phyloP scores from a whole-genome alignment of 208 protist genomes.

The Leishmania major region DNA sequence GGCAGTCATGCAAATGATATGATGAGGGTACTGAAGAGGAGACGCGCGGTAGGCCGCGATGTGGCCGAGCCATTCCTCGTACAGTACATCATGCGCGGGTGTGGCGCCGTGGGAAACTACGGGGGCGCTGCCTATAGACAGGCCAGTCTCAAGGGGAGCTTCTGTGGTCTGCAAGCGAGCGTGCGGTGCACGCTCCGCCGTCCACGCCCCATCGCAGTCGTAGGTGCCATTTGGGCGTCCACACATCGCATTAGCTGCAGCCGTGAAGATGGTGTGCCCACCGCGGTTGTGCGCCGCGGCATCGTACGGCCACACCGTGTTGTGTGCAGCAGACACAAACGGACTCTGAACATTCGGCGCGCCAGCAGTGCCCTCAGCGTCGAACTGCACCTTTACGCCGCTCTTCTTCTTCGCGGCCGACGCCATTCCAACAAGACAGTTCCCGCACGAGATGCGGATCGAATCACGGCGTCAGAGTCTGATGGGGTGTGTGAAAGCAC shows the following conservation, averaged over 20 bases:
- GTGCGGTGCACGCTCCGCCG: constrained; percentile 14
- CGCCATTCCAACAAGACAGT: not conserved
- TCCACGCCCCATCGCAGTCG: constrained; percentile 8
- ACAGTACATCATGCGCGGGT: not conserved
- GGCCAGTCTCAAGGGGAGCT: not conserved
- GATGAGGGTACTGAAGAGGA: constrained; percentile 44
- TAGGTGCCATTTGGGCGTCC: constrained; percentile 20
- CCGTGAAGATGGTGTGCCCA: constrained; percentile 16
- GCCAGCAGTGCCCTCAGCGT: not conserved
- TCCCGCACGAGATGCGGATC: not conserved
- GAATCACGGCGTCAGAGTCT: not conserved
- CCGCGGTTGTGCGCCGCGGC: not conserved
- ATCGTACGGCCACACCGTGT: constrained; percentile 28
- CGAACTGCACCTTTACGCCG: constrained; percentile 16
- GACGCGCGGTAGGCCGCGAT: constrained; percentile 20
- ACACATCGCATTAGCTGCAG: constrained; percentile 24
- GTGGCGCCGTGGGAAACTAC: not conserved
- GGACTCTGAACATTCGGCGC: constrained; percentile 21
- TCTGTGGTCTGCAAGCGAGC: not conserved
- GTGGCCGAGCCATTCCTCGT: constrained; percentile 33
- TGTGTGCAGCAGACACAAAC: constrained; percentile 26
- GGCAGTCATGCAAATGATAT: constrained; percentile 22
- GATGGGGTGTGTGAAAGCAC: not conserved
- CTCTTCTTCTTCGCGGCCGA: constrained; percentile 21
- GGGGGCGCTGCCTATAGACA: not conserved